Conservation (phyloP, 371 early-diverging fungal genomes). For the Actinomortierella wolfii region DNA sequence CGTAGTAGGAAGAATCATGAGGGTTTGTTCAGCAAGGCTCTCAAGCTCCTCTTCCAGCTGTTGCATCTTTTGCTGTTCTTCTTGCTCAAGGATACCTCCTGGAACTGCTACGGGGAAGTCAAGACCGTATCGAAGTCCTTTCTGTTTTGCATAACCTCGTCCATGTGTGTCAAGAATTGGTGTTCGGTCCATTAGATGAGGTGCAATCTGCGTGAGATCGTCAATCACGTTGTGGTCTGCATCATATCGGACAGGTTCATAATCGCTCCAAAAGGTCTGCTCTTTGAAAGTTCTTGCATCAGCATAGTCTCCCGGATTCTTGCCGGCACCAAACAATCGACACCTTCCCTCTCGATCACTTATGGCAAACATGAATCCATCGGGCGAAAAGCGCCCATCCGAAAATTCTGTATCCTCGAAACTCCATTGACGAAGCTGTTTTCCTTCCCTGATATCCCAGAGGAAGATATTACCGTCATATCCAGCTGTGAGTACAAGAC, state of each 20-base stretch:
- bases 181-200: slow-evolving; percentile 67
- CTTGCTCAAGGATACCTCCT: slow-evolving; percentile 53
- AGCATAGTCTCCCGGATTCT: slow-evolving; percentile 58
- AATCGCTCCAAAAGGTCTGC: slow-evolving; percentile 80
- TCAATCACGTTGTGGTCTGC: slow-evolving; percentile 74
- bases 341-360: slow-evolving; percentile 74
- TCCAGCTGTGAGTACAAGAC: slow-evolving; percentile 77
- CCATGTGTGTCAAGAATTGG: slow-evolving; percentile 72
- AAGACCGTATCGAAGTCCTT: slow-evolving; percentile 63
- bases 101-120: slow-evolving; percentile 55
- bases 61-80: slow-evolving; percentile 49
- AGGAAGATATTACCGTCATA: slow-evolving; percentile 86
- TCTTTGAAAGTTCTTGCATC: slow-evolving; percentile 66
- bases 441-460: slow-evolving; percentile 72
- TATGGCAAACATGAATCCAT: slow-evolving; percentile 68
- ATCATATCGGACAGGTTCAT: slow-evolving; percentile 64
- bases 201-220: slow-evolving; percentile 57
- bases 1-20: slow-evolving; percentile 42
- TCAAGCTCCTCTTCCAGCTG: slow-evolving; percentile 57
- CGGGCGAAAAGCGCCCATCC: slow-evolving; percentile 59
- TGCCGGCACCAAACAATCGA: slow-evolving; percentile 68
- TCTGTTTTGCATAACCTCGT: slow-evolving; percentile 69
- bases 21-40: slow-evolving; percentile 43
- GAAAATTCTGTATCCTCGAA: slow-evolving; percentile 53
- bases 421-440: slow-evolving; percentile 47